A percentile compares a stretch with the other conserved stretches of the same genome.
phyloP scores from a whole-genome alignment of 495 filamentous ascomycete genomes.

The Penicillium roqueforti region DNA sequence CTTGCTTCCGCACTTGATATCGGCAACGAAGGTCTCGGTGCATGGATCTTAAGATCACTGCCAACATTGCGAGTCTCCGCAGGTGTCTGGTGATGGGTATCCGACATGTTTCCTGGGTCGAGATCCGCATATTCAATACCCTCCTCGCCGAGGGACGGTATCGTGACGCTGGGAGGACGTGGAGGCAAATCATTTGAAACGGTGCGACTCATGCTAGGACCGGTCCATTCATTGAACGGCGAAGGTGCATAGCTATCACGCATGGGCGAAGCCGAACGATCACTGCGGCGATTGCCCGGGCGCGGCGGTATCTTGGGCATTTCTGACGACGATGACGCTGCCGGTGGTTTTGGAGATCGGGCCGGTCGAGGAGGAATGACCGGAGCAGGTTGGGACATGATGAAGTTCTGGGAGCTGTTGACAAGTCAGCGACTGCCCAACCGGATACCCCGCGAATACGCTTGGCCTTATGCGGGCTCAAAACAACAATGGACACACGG shows the following conservation, averaged over 20 bases:
- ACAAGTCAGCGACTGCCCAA: conserved; percentile 16
- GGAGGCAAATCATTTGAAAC: conserved; percentile 48
- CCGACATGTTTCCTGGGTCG: conserved; percentile 35
- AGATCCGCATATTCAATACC: conserved; percentile 79
- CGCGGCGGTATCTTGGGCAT: conserved; percentile 64
- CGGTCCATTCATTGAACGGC: conserved; percentile 67
- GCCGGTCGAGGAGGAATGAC: conserved; percentile 48
- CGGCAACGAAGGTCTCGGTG: conserved; percentile 84
- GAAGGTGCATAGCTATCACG: conserved; percentile 78
- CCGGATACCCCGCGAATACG: neutral
- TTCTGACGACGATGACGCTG: conserved; percentile 20
- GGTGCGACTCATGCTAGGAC: conserved; percentile 43
- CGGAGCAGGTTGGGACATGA: conserved; percentile 46
- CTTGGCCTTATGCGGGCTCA: neutral
- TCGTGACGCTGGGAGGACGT: conserved; percentile 70
- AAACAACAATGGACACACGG: neutral
- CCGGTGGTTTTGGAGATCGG: conserved; percentile 42
- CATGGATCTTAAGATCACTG: conserved; percentile 79
- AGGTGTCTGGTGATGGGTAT: conserved; percentile 41
- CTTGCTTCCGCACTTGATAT: conserved; percentile 71
- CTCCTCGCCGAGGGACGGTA: conserved; percentile 85
- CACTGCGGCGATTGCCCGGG: conserved; percentile 57
- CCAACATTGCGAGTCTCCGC: conserved; percentile 73
- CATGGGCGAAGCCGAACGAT: conserved; percentile 75
- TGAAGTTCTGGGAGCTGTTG: conserved; percentile 19